These are phyloP conservation scores for Fomitopsis palustris DNA, from an alignment of 1,284 basidiomycete genomes.

Conservation along the genomic window DNA sequence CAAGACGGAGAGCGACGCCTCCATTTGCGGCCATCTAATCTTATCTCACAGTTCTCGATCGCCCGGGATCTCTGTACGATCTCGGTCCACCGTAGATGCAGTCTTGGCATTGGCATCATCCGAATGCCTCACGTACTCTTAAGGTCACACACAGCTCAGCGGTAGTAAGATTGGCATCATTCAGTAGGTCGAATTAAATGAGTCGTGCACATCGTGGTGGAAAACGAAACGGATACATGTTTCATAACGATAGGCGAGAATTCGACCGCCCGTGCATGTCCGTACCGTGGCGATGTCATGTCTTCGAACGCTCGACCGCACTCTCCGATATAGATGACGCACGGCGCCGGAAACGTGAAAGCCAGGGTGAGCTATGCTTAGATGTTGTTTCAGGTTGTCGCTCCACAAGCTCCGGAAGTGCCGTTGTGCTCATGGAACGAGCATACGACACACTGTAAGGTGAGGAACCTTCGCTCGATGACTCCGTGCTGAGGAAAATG, in stretches of 20 bases:
- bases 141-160: no score
- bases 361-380: neutral
- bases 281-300: neutral
- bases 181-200: no score
- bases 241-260: neutral
- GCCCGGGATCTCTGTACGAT: neutral
- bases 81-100: neutral
- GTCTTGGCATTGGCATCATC: no score
- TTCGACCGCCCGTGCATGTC: neutral
- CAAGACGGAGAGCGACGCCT: neutral
- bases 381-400: neutral
- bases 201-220: neutral
- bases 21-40: conserved; percentile 2
- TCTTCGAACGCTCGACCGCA: neutral
- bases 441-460: neutral
- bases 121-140: no score
- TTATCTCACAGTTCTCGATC: conserved; percentile 5
- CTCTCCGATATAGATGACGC: neutral
- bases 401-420: neutral
- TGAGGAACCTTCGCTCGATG: neutral
- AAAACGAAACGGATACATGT: neutral
- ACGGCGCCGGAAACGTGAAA: neutral
- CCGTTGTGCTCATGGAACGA: neutral
- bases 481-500: neutral
- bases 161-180: no score